Conservation (phyloP, 345 rosid genomes). For the Excoecaria agallocha region DNA sequence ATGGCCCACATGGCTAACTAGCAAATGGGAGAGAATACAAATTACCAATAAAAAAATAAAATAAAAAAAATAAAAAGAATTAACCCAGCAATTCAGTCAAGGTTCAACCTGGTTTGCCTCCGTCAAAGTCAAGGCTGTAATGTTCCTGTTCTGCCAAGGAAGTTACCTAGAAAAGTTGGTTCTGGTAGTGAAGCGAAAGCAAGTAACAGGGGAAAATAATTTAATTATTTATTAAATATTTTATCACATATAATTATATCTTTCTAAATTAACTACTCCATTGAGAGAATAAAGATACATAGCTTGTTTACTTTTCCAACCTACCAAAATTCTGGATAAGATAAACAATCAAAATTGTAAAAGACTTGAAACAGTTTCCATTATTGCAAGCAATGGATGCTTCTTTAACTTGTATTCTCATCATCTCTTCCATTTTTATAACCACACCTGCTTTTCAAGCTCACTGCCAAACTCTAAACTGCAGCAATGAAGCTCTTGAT, state of each 20-base stretch:
- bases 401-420: slow-evolving; percentile 15
- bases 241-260: too few relatives aligned
- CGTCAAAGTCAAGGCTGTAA: neutral
- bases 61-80: neutral
- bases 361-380: neutral
- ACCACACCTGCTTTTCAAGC: slow-evolving; percentile 19
- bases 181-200: neutral
- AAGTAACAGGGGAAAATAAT: neutral
- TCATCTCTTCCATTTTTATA: slow-evolving; percentile 21
- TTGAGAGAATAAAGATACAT: too few relatives aligned
- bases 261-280: too few relatives aligned
- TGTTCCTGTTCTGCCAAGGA: neutral
- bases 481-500: slow-evolving; percentile 32
- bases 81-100: slow-evolving; percentile 1
- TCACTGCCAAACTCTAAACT: slow-evolving; percentile 22
- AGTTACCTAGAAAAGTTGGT: neutral
- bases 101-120: too few relatives aligned
- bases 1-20: neutral
- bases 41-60: neutral
- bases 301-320: neutral
- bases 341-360: neutral
- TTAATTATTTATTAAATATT: too few relatives aligned
- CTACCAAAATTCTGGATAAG: neutral
- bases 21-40: neutral
- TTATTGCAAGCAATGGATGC: slow-evolving; percentile 20